These are phyloP conservation scores for Saitozyma podzolica DNA, from an alignment of 768 basidiomycete genomes.

Conservation along the genomic window DNA sequence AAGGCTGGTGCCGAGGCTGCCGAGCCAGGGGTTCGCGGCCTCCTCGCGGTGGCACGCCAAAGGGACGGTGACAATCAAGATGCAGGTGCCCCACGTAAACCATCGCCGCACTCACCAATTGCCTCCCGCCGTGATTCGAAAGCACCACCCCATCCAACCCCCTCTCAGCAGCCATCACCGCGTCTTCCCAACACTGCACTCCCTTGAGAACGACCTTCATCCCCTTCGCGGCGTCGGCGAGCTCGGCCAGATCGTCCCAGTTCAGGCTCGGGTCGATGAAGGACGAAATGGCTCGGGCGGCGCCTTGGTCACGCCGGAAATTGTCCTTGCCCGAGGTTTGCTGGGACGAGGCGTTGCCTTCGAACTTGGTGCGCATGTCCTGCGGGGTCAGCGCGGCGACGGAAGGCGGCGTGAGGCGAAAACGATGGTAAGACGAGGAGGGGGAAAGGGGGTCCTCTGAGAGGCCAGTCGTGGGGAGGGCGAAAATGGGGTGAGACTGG, in stretches of 20 bases:
- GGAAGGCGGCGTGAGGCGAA: not conserved
- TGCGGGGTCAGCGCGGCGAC: constrained; percentile 25
- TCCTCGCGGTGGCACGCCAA: too few relatives aligned
- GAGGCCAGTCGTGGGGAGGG: not conserved
- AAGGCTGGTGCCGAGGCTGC: too few relatives aligned
- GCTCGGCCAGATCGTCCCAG: constrained; percentile 79
- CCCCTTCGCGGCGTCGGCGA: constrained; percentile 69
- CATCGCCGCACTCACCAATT: constrained; percentile 1
- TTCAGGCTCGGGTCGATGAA: constrained; percentile 91
- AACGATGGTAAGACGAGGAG: not conserved
- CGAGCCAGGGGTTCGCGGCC: too few relatives aligned
- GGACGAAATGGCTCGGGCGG: constrained; percentile 88
- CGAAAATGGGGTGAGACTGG: not conserved
- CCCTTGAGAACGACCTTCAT: constrained; percentile 92
- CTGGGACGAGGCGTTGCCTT: constrained; percentile 63
- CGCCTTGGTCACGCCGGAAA: constrained; percentile 83
- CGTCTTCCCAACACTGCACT: constrained; percentile 87
- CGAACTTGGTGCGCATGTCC: constrained; percentile 97
- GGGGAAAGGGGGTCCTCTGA: not conserved
- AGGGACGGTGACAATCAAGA: too few relatives aligned
- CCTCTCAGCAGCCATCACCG: constrained; percentile 71
- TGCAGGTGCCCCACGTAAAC: too few relatives aligned
- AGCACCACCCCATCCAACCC: constrained; percentile 49
- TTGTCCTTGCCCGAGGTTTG: constrained; percentile 53
- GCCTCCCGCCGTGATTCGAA: constrained; percentile 30